Conservation (phyloP, 495 filamentous ascomycete genomes). For the Penicillium bialowiezense region DNA sequence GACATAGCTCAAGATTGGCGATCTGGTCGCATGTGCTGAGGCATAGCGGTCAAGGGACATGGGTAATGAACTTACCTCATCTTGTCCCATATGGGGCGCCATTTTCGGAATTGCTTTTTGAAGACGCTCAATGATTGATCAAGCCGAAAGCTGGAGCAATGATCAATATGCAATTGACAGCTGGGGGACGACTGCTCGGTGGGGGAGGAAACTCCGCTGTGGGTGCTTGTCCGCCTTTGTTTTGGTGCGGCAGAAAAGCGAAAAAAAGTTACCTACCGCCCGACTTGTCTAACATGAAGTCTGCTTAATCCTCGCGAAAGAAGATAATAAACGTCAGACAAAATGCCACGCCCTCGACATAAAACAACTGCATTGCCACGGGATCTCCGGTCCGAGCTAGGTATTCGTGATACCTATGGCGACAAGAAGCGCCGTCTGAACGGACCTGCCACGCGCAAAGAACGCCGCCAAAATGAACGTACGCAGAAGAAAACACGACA, state of each 20-base stretch:
- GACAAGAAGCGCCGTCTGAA: constrained; percentile 39
- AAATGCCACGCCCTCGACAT: constrained; percentile 44
- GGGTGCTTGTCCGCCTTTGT: constrained; percentile 19
- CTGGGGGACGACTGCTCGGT: constrained; percentile 9
- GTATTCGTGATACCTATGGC: constrained; percentile 41
- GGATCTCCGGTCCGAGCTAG: constrained; percentile 57
- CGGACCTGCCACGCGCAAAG: constrained; percentile 52
- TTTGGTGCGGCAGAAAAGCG: constrained; percentile 26
- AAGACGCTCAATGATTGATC: constrained; percentile 9
- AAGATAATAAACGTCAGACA: not conserved
- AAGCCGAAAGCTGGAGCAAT: constrained; percentile 15
- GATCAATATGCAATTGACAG: constrained; percentile 16
- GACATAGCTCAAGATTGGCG: constrained; percentile 9
- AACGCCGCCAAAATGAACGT: constrained; percentile 57
- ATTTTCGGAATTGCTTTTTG: constrained; percentile 30
- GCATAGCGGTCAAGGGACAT: not conserved
- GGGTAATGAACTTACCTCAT: constrained; percentile 56
- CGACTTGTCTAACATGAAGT: constrained; percentile 1
- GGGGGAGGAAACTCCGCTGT: constrained; percentile 28
- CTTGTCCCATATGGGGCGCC: constrained; percentile 63
- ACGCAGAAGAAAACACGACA: constrained; percentile 50
- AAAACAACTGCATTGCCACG: constrained; percentile 64
- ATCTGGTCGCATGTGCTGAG: constrained; percentile 10
- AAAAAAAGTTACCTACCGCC: constrained; percentile 19
- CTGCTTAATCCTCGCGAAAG: not conserved